These are phyloP conservation scores for Ophiostoma populinum DNA, from an alignment of 2,329 filamentous ascomycete genomes.

Conservation along the genomic window DNA sequence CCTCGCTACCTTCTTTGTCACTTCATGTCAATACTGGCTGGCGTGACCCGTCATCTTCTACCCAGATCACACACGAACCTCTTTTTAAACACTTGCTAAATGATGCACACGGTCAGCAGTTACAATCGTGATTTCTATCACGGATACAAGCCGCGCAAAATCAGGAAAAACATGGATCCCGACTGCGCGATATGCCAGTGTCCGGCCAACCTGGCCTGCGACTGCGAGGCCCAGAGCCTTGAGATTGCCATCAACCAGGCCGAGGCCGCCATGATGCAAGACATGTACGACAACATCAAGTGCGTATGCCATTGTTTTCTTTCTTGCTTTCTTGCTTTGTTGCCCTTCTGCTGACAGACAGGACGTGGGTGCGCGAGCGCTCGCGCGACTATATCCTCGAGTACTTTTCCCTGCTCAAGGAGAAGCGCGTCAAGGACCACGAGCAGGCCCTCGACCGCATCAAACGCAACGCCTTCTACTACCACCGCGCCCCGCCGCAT, in stretches of 20 bases:
- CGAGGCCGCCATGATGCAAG: slow-evolving; percentile 45
- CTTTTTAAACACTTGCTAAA: slow-evolving; percentile 13
- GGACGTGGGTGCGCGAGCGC: slow-evolving; percentile 45
- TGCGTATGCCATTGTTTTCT: slow-evolving; percentile 31
- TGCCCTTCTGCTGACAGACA: slow-evolving; percentile 15
- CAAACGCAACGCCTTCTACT: slow-evolving; percentile 36
- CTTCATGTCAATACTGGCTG: too few species aligned
- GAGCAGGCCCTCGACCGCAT: slow-evolving; percentile 37
- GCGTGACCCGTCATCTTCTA: background rate
- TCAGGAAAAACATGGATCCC: slow-evolving; percentile 46
- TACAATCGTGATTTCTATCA: slow-evolving; percentile 24
- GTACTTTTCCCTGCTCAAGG: slow-evolving; percentile 44
- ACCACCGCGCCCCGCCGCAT: slow-evolving; percentile 40
- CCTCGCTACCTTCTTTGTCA: too few species aligned
- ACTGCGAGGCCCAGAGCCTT: slow-evolving; percentile 49
- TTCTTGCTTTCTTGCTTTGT: background rate
- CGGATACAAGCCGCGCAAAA: slow-evolving; percentile 26
- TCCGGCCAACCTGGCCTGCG: slow-evolving; percentile 40
- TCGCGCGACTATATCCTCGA: slow-evolving; percentile 52
- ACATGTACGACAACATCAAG: slow-evolving; percentile 46
- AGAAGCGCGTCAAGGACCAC: slow-evolving; percentile 42
- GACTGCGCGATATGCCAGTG: slow-evolving; percentile 51
- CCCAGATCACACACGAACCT: background rate
- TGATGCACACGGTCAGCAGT: too few species aligned
- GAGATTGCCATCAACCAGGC: slow-evolving; percentile 46